Evolutionary conservation across 352 stramenopile species (phyloP).

Genomic region (Phytophthora kernoviae): DNA sequence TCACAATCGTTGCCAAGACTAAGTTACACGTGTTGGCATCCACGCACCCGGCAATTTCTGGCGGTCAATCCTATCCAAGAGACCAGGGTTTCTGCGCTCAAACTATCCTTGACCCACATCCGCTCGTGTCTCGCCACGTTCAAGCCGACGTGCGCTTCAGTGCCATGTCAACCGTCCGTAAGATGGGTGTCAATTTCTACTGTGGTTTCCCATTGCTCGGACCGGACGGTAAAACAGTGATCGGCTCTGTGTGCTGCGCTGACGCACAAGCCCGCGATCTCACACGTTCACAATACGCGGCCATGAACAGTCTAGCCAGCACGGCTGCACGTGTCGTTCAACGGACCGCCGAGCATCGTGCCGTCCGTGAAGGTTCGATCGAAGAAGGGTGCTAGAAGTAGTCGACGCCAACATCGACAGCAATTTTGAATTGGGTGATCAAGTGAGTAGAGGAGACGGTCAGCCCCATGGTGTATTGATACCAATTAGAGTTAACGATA

Average conservation of each 20-base stretch:
- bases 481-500: too few relatives aligned
- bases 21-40: constrained; percentile 55
- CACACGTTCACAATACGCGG: constrained; percentile 59
- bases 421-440: not conserved
- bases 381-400: constrained; percentile 3
- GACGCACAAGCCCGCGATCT: constrained; percentile 53
- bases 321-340: constrained; percentile 58
- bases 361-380: constrained; percentile 22
- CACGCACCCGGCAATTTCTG: constrained; percentile 25
- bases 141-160: constrained; percentile 75
- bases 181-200: constrained; percentile 69
- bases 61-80: constrained; percentile 48
- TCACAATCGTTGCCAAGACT: constrained; percentile 67
- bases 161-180: constrained; percentile 42
- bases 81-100: constrained; percentile 70
- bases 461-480: too few relatives aligned
- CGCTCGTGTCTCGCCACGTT: constrained; percentile 63
- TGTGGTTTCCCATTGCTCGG: constrained; percentile 70
- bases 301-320: constrained; percentile 54
- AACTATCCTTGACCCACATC: constrained; percentile 60
- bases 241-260: constrained; percentile 69
- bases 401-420: not conserved
- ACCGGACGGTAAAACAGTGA: constrained; percentile 52
- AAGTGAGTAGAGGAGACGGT: too few relatives aligned
- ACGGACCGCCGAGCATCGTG: constrained; percentile 25